Conservation (phyloP, 805 yeast species). For the Yamadazyma paraphyllophila region DNA sequence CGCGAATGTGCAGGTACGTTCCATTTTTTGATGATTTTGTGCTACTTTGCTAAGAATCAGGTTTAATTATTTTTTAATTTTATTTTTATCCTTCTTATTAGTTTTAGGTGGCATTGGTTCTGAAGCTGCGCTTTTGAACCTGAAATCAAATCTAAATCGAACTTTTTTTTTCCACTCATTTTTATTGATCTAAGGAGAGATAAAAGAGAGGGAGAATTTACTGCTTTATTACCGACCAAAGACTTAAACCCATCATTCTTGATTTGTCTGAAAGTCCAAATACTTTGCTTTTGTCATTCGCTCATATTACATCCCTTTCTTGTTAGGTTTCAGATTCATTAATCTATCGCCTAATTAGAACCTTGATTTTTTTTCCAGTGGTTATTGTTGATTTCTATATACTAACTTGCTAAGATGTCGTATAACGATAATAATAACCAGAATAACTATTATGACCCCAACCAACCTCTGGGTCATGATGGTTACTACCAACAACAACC, state of each 20-base stretch:
- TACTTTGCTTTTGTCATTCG: conserved; percentile 2
- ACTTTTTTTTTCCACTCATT: conserved; percentile 1
- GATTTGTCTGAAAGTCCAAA: neutral
- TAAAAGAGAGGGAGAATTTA: neutral
- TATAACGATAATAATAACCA: conserved; percentile 47
- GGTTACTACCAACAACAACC: conserved; percentile 35
- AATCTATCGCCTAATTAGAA: neutral
- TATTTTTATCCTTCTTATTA: neutral
- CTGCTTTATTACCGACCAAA: neutral
- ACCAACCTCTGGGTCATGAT: conserved; percentile 32
- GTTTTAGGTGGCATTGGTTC: neutral
- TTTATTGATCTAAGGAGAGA: conserved; percentile 6
- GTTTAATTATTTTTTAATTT: conserved; percentile 2
- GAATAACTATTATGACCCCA: conserved; percentile 49
- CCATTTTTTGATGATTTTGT: conserved; percentile 1
- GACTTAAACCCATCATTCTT: neutral
- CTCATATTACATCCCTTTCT: neutral
- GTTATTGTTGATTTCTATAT: neutral
- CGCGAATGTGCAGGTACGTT: neutral
- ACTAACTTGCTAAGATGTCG: conserved; percentile 46
- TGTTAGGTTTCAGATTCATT: neutral
- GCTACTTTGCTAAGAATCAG: neutral
- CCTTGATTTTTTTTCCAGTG: neutral
- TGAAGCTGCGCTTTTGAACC: conserved; percentile 1
- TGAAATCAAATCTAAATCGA: conserved; percentile 4